Conservation (phyloP, 1,139 yeast genomes). For the Trichomonascaceae sp. region DNA sequence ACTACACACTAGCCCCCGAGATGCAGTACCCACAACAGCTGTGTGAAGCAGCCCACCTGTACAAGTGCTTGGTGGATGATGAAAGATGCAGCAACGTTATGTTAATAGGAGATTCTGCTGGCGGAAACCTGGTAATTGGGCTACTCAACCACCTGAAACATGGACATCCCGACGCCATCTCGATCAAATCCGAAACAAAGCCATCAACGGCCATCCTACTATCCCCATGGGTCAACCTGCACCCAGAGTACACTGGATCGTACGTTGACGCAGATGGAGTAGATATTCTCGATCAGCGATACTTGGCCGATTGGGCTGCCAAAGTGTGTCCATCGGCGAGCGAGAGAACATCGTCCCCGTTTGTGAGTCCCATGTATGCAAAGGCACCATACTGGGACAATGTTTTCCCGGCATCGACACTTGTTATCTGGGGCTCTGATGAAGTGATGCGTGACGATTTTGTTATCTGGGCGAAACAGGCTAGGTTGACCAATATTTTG, state of each 20-base stretch:
- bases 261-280: constrained; percentile 20
- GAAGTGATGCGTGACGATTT: constrained; percentile 73
- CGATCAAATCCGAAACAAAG: constrained; percentile 3
- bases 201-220: constrained; percentile 20
- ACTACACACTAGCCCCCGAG: constrained; percentile 28
- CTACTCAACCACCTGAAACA: constrained; percentile 24
- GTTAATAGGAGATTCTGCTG: constrained; percentile 36
- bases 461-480: constrained; percentile 30
- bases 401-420: constrained; percentile 22
- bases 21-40: constrained; percentile 31
- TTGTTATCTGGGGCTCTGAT: constrained; percentile 36
- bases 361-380: constrained; percentile 4
- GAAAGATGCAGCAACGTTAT: constrained; percentile 23
- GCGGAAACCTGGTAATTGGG: constrained; percentile 30
- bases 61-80: constrained; percentile 25
- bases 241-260: constrained; percentile 12
- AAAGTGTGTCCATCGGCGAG: constrained; percentile 19
- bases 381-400: constrained; percentile 20
- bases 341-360: constrained; percentile 5
- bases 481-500: not conserved
- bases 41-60: constrained; percentile 24
- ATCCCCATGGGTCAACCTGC: constrained; percentile 35
- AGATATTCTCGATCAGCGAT: constrained; percentile 7
- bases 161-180: constrained; percentile 1
- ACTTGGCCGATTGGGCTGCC: constrained; percentile 20